Evolutionary conservation across 352 stramenopile genomes (phyloP).

Genomic region (Globisporangium nagaii): DNA sequence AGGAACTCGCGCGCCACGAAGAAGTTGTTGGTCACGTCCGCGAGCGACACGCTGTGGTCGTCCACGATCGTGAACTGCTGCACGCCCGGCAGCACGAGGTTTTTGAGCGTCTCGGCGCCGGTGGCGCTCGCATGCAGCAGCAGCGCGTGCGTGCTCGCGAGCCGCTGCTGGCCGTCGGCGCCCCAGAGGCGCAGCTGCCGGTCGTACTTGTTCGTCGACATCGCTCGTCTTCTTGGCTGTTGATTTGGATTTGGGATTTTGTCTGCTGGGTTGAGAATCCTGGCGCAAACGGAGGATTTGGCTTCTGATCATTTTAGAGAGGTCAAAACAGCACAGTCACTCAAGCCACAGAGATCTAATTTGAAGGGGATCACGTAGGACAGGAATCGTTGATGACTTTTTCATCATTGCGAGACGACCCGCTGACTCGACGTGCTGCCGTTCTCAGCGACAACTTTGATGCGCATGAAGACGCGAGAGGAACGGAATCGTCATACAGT

Average conservation of each 20-base stretch:
- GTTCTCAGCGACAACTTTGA: too few species aligned
- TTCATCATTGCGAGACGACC: too few species aligned
- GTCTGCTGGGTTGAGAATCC: not conserved
- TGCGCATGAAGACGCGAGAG: too few species aligned
- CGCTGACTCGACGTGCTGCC: too few species aligned
- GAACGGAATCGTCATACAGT: too few species aligned
- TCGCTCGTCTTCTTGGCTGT: not conserved
- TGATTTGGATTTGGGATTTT: not conserved
- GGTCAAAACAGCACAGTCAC: not conserved
- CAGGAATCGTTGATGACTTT: not conserved
- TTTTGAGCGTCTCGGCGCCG: slow-evolving; percentile 97
- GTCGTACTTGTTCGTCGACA: slow-evolving; percentile 94
- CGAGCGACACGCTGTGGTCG: slow-evolving; percentile 63
- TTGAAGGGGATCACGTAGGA: not conserved
- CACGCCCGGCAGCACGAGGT: slow-evolving; percentile 91
- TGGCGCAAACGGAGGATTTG: not conserved
- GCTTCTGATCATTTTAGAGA: not conserved
- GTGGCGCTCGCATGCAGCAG: slow-evolving; percentile 89
- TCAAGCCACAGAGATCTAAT: not conserved
- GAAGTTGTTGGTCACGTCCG: slow-evolving; percentile 92
- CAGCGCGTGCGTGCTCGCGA: slow-evolving; percentile 88
- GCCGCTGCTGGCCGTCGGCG: slow-evolving; percentile 87
- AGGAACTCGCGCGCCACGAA: slow-evolving; percentile 74
- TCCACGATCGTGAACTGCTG: slow-evolving; percentile 93
- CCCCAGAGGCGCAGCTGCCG: slow-evolving; percentile 98